Conservation (phyloP, 768 basidiomycete genomes). For the Tulasnella sp. region DNA sequence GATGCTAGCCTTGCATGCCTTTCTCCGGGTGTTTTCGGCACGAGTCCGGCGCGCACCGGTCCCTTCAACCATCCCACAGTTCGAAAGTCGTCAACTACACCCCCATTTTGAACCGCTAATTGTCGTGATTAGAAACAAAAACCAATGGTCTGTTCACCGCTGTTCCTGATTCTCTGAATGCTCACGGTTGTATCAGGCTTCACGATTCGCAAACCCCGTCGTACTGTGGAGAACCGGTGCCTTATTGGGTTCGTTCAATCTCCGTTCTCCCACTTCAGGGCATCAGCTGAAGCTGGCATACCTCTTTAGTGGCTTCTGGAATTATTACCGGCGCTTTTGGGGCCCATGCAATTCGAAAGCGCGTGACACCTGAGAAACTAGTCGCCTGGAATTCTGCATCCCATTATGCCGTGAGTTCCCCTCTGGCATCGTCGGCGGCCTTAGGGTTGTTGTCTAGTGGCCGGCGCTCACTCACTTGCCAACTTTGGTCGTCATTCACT, state of each 20-base stretch:
- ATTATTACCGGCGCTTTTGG: conserved; percentile 62
- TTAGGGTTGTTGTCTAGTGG: background rate
- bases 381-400: conserved; percentile 58
- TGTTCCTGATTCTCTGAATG: background rate
- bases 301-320: conserved; percentile 38
- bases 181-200: background rate
- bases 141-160: background rate
- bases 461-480: background rate
- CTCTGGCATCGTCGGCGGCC: background rate
- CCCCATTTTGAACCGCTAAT: background rate
- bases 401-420: conserved; percentile 45
- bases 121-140: background rate
- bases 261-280: background rate
- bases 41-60: background rate
- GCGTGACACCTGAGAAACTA: conserved; percentile 45
- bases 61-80: background rate
- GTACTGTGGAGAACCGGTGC: conserved; percentile 23
- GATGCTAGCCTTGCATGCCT: background rate
- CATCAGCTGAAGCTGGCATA: background rate
- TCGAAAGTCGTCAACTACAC: background rate
- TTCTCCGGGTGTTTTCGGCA: background rate
- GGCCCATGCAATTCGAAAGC: conserved; percentile 51
- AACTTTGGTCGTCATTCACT: conserved; percentile 24
- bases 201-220: conserved; percentile 16
- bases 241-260: background rate